Base-by-base conservation (phyloP, 228 moss, liverwort and hornwort genomes). In the Sphagnum magellanicum region DNA sequence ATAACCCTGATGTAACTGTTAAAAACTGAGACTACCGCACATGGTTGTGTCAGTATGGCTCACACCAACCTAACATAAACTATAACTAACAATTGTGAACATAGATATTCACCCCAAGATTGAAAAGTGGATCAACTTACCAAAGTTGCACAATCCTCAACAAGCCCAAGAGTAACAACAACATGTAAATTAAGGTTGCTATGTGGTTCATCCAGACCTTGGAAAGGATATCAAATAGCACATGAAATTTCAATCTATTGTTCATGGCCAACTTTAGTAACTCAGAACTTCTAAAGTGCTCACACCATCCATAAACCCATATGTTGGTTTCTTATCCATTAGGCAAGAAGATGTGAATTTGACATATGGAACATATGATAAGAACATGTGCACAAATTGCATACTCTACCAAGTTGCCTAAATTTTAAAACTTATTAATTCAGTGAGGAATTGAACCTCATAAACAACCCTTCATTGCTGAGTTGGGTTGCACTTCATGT, bases 71-170 rank as follows among this genome's bases (percentile, higher is more conserved):
- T 10, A 65, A 11, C 64, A 63, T 15, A 6, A n/a, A n/a, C n/a
- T n/a, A n/a, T n/a, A n/a, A n/a, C n/a, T n/a, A n/a, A n/a, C n/a
- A n/a, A n/a, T n/a, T n/a, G n/a, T n/a, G n/a, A n/a, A n/a, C n/a
- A n/a, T n/a, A 6, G 53, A 55, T 6, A 55, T 55, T 55, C 8
- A 9, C 13, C 46, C 10, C n/a, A 61, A 61, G n/a, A n/a, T 49
- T 64, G 4, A 10, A 64, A 12, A 6, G 32, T 8, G 49, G 47
- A 64, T 64, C 48, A 9, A 64, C 81, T 81, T 72, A 98, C 97
- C 90, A 98, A 83, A 55, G 89, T 86, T 59, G 90, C 85, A 74
- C 98, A 98, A 68, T 98, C 98, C 76, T 98, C 98, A 52, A 90
- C 89, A 75, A 98, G 94, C 73, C 89, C 98, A 63, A 94, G 92